A percentile compares a stretch with the other conserved stretches of the same genome.
phyloP scores from a whole-genome alignment of 768 basidiomycete species.

The Leccinum incarnatum region DNA sequence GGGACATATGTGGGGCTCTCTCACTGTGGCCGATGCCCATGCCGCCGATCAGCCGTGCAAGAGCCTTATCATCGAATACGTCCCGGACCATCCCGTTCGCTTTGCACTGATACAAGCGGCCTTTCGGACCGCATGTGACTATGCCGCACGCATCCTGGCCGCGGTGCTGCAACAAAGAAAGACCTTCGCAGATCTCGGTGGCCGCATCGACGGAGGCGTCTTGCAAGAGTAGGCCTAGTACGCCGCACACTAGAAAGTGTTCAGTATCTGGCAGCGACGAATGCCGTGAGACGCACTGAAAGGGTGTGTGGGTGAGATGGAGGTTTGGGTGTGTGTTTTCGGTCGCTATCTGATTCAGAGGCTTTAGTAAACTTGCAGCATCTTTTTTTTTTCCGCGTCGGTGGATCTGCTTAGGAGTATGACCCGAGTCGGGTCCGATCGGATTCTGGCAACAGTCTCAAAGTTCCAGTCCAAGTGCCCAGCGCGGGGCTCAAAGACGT shows the following conservation, averaged over 20 bases:
- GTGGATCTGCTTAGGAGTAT: background rate
- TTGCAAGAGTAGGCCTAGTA: slow-evolving; percentile 83
- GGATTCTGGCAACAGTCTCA: background rate
- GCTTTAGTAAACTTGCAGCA: background rate
- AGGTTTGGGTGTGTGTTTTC: background rate
- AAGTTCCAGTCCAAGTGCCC: background rate
- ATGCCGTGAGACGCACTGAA: slow-evolving; percentile 28
- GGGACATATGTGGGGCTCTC: slow-evolving; percentile 18
- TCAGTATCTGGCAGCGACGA: background rate
- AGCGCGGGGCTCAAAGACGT: too few species aligned
- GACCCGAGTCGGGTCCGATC: slow-evolving; percentile 4
- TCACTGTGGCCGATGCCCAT: slow-evolving; percentile 98
- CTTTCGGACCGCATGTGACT: slow-evolving; percentile 93
- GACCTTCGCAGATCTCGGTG: slow-evolving; percentile 87
- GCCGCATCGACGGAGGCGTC: slow-evolving; percentile 75
- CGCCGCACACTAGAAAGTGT: slow-evolving; percentile 73
- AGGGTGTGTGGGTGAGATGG: slow-evolving; percentile 5
- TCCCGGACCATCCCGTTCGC: slow-evolving; percentile 99
- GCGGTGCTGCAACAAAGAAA: slow-evolving; percentile 94
- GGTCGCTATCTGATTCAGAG: background rate
- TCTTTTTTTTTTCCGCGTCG: slow-evolving; percentile 5
- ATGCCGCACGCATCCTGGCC: slow-evolving; percentile 99
- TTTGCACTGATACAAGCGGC: slow-evolving; percentile 97
- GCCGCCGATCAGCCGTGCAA: slow-evolving; percentile 78
- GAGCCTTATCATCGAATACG: slow-evolving; percentile 80